Conservation (phyloP, 2,329 filamentous ascomycete genomes). For the Ophiostoma novo-ulmi region DNA sequence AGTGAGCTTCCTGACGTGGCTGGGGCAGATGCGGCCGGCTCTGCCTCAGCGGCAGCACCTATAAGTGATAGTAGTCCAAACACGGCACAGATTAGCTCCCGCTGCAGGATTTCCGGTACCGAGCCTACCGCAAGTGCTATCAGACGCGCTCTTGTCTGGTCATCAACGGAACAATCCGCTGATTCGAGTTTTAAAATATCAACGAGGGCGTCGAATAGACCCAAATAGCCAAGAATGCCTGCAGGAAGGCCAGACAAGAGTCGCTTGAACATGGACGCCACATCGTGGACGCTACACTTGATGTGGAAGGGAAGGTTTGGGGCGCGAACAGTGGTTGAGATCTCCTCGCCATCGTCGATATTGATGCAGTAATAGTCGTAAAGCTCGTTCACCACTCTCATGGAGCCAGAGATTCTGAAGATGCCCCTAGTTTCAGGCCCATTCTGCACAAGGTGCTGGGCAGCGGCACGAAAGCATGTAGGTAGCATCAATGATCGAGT, state of each 20-base stretch:
- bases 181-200: constrained; percentile 46
- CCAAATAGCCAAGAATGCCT: constrained; percentile 59
- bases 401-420: constrained; percentile 59
- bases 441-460: constrained; percentile 58
- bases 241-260: constrained; percentile 60
- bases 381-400: constrained; percentile 50
- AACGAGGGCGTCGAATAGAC: constrained; percentile 58
- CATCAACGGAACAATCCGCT: constrained; percentile 47
- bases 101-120: constrained; percentile 54
- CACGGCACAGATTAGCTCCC: constrained; percentile 61
- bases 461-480: constrained; percentile 61
- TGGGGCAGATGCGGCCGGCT: constrained; percentile 46
- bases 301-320: constrained; percentile 58
- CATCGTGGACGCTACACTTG: constrained; percentile 55
- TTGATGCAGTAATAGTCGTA: constrained; percentile 60
- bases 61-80: constrained; percentile 61
- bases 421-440: constrained; percentile 51
- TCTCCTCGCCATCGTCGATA: constrained; percentile 41
- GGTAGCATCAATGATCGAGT: constrained; percentile 55
- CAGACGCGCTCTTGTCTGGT: constrained; percentile 56
- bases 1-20: constrained; percentile 48
- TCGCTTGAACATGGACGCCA: constrained; percentile 62
- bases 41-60: constrained; percentile 52
- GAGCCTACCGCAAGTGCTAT: constrained; percentile 59
- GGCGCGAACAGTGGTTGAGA: constrained; percentile 54